Percentiles rank a stretch among this genome's conserved stretches.
Conservation (phyloP, 352 stramenopile genomes). For the Globisporangium alternatum region DNA sequence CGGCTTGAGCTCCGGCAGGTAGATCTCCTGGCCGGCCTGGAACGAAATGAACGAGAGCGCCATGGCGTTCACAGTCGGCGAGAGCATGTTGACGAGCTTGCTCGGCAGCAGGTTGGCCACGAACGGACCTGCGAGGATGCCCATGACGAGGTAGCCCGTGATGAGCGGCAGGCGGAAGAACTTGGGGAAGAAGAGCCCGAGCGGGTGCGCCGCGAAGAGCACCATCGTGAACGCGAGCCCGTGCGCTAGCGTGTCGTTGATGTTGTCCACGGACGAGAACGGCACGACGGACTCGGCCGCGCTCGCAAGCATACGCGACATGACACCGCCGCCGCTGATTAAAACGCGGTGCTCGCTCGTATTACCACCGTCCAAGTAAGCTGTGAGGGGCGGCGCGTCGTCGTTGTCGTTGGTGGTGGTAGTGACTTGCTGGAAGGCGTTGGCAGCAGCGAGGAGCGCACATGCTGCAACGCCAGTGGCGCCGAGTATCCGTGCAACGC, state of each 20-base stretch:
- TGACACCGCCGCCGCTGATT: background rate
- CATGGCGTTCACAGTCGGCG: slow-evolving; percentile 52
- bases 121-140: slow-evolving; percentile 56
- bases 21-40: slow-evolving; percentile 71
- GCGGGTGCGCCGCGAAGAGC: slow-evolving; percentile 48
- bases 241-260: slow-evolving; percentile 45
- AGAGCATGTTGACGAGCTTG: slow-evolving; percentile 36
- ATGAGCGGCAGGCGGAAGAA: slow-evolving; percentile 60
- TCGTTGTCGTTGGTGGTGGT: background rate
- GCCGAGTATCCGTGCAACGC: slow-evolving; percentile 1
- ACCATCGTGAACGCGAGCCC: slow-evolving; percentile 53
- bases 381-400: background rate
- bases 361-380: too few species aligned
- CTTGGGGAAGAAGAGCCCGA: slow-evolving; percentile 56
- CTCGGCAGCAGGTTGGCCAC: slow-evolving; percentile 44
- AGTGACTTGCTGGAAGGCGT: background rate
- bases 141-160: slow-evolving; percentile 61
- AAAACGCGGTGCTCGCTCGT: slow-evolving; percentile 1
- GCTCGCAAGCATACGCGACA: slow-evolving; percentile 15
- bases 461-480: background rate
- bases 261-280: slow-evolving; percentile 39
- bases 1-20: slow-evolving; percentile 54
- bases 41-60: slow-evolving; percentile 77
- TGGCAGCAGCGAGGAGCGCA: background rate
- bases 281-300: slow-evolving; percentile 32